Evolutionary conservation across 495 filamentous ascomycete genomes (phyloP), one percentile per base, ranked within the genome.

Genomic region (Arthonia radiata): DNA sequence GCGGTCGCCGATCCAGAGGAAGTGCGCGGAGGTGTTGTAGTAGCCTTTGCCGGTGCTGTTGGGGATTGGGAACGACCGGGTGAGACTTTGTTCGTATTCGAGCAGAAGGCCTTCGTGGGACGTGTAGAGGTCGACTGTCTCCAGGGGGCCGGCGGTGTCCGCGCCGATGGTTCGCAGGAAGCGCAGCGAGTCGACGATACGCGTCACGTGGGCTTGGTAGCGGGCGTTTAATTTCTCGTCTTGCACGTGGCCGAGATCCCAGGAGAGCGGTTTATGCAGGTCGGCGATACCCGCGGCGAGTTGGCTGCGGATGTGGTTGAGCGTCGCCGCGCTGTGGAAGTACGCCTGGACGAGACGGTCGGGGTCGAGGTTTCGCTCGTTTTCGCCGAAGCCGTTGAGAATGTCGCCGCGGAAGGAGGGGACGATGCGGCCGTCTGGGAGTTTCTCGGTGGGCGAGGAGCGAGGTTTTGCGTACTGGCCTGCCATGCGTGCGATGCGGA

Each of bases 161-260:
- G 86, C 81, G 31, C 82, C 86, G 18, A 94, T 68, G 11, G 86
- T 92, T 29, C 64, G 69, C 81, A 97, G 92, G 61, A 97, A 93
- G 15, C 76, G 69, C 2, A 93, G 59, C 32, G 81, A 81, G 30
- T 93, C 86, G 13, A 71, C 74, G 38, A 97, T 81, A 30, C 76
- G 78, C 35, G 52, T 55, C 15, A 93, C 81, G 30, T 81, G 90
- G 13, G 52, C 50, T 23, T 72, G 62, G 54, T 94, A 97, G 44
- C 78, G 74, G 28, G 66, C 59, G 43, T 83, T 80, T 31, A 92
- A 67, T 18, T 57, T 56, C 3, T 76, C 67, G 33, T 86, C 75
- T 38, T 67, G 67, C 17, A 97, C 80, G 47, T 97, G 89, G n/a
- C 76, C 79, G 1, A 97, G 61, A 9, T 68, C 72, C 86, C 86